Conservation (phyloP, 2,329 filamentous ascomycete genomes). For the Aspergillus jensenii region DNA sequence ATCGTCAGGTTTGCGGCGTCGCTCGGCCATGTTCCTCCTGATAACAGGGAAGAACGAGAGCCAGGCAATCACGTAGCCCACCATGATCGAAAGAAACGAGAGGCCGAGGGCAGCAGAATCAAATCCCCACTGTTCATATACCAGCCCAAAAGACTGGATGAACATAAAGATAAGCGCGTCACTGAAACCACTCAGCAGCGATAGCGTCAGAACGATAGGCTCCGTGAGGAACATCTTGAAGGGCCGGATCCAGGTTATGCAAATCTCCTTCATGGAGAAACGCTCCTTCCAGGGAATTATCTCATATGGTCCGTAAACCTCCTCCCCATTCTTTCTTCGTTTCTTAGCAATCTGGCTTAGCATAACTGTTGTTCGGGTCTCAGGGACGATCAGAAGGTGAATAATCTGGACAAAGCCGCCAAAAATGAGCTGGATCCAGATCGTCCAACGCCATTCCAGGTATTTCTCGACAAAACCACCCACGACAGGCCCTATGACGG, state of each 20-base stretch:
- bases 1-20: slow-evolving; percentile 47
- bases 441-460: slow-evolving; percentile 71
- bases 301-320: slow-evolving; percentile 70
- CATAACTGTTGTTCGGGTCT: slow-evolving; percentile 74
- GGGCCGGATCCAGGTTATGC: slow-evolving; percentile 59
- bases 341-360: slow-evolving; percentile 78
- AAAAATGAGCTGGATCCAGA: slow-evolving; percentile 84
- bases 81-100: slow-evolving; percentile 56
- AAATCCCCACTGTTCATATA: slow-evolving; percentile 62
- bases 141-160: slow-evolving; percentile 60
- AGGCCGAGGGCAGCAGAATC: slow-evolving; percentile 49
- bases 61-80: slow-evolving; percentile 63
- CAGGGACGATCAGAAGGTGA: slow-evolving; percentile 70
- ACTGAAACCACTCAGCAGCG: slow-evolving; percentile 62
- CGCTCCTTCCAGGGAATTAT: slow-evolving; percentile 60
- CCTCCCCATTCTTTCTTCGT: slow-evolving; percentile 60
- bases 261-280: slow-evolving; percentile 59
- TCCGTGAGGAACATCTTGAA: slow-evolving; percentile 66
- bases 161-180: slow-evolving; percentile 68
- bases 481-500: slow-evolving; percentile 72
- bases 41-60: slow-evolving; percentile 57
- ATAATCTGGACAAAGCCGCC: slow-evolving; percentile 68
- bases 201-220: slow-evolving; percentile 63
- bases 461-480: slow-evolving; percentile 72
- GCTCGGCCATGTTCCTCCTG: slow-evolving; percentile 48